Base-by-base conservation (phyloP, 148 eudicot species). In the Rhododendron ferrugineum region DNA sequence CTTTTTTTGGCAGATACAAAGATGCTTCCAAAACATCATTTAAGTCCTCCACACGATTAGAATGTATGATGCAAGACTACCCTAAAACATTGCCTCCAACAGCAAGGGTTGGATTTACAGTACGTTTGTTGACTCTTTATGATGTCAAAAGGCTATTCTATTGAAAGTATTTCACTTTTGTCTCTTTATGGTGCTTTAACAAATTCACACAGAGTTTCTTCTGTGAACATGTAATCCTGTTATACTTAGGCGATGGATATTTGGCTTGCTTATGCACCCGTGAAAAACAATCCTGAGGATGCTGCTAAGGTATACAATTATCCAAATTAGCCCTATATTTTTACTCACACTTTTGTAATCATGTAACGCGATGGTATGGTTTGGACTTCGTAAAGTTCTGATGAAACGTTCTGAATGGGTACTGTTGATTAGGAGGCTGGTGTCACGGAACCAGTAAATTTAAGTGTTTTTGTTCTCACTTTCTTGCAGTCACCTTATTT, bases 11-110 rank as follows among this genome's bases (percentile, higher is more conserved):
- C 88, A 97, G 99, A 90, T 97, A 97, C 83, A 97, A 95, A 92
- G 98, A 97, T 86, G 86, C 94, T 44, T 95, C 92, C 52, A 97
- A 95, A 87, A 92, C 94, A 75, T 89, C 95, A 73, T 97, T 97
- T 42, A 97, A 95, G 92, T 97, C 99, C 56, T 93, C 99, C 15
- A 97, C 99, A 66, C 92, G 99, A 77, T 88, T 97, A 70, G 99
- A 97, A 90, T 97, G 99, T 87, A 97, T 97, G 99, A 97, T 97
- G 99, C 99, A 97, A 90, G 99, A 97, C 88, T 97, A 97, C 89
- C 99, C 99, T 47, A 93, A 94, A 92, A 94, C 98, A 81, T 86
- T 97, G 89, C 94, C 99, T 86, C 94, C 99, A 54, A 92, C 98
- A 40, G 98, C 99, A 62, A 92, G 94, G 86, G 95, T 97, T 93